A percentile compares a stretch with the other conserved stretches of the same genome.
Evolutionary conservation across 805 yeast species (phyloP).

Genomic region (Babjeviella inositovora): DNA sequence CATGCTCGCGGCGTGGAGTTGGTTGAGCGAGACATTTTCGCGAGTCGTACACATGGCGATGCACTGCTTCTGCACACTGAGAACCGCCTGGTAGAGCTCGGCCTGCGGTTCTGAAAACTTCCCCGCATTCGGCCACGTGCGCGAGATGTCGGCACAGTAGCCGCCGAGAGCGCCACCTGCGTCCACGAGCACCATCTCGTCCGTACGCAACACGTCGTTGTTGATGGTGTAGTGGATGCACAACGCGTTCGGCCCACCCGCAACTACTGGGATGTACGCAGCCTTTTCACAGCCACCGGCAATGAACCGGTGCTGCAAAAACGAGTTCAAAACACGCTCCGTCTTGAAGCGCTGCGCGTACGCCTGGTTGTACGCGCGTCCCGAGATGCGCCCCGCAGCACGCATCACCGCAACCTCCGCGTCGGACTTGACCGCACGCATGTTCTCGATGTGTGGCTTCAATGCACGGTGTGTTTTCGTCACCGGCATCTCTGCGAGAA

Average conservation of each 20-base stretch:
- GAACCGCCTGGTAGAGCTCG: constrained; percentile 79
- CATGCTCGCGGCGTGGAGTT: constrained; percentile 61
- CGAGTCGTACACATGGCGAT: constrained; percentile 50
- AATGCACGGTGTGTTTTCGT: constrained; percentile 25
- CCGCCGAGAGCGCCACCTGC: constrained; percentile 94
- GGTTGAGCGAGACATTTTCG: constrained; percentile 41
- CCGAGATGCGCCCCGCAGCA: constrained; percentile 68
- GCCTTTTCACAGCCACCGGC: constrained; percentile 79
- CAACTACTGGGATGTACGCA: constrained; percentile 94
- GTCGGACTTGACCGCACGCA: constrained; percentile 60
- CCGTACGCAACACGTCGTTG: constrained; percentile 62
- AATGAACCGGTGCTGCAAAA: constrained; percentile 66
- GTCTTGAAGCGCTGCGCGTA: constrained; percentile 47
- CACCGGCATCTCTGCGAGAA: constrained; percentile 8
- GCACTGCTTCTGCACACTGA: constrained; percentile 68
- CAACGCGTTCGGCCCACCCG: constrained; percentile 80
- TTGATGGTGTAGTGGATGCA: constrained; percentile 91
- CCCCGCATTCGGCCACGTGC: constrained; percentile 89
- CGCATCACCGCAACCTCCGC: constrained; percentile 71
- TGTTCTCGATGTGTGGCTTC: constrained; percentile 19
- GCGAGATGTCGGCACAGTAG: constrained; percentile 87
- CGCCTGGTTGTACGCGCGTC: constrained; percentile 73
- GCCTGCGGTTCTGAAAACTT: constrained; percentile 62
- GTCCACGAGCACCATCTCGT: constrained; percentile 82
- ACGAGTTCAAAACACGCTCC: constrained; percentile 71